These are phyloP conservation scores for Pyricularia pennisetigena DNA, from an alignment of 2,329 filamentous ascomycete species.

Conservation along the genomic window DNA sequence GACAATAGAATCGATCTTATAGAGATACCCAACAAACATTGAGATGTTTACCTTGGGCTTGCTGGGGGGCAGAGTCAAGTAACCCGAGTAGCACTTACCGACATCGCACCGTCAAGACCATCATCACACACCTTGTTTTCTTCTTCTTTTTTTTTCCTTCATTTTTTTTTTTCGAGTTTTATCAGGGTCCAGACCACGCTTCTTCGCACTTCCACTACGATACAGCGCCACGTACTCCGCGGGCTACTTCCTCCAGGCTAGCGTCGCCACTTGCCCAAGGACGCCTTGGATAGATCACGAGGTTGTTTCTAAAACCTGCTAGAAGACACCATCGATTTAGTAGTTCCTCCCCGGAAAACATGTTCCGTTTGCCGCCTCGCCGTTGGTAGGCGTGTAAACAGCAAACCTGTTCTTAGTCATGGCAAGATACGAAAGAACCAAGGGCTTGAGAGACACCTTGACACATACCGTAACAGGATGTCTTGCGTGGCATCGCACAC, in stretches of 20 bases:
- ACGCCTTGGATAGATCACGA: not conserved
- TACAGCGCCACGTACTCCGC: not conserved
- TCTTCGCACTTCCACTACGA: not conserved
- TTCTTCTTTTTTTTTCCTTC: too few species aligned
- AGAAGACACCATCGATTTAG: not conserved
- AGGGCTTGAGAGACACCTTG: not conserved
- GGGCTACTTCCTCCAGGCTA: not conserved
- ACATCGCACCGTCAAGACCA: not conserved
- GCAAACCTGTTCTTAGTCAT: not conserved
- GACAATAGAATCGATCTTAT: too few species aligned
- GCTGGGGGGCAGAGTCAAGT: too few species aligned
- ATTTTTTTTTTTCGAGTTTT: too few species aligned
- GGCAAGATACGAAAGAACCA: not conserved
- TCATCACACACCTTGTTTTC: too few species aligned
- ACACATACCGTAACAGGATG: not conserved
- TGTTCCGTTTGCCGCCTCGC: not conserved
- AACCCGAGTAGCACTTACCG: not conserved
- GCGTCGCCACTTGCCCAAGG: not conserved
- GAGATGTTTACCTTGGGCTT: too few species aligned
- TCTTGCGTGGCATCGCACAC: not conserved
- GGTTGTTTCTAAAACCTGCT: not conserved
- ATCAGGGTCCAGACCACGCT: not conserved
- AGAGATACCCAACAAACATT: too few species aligned
- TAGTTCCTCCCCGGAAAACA: not conserved
- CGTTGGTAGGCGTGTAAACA: not conserved